Conservation (phyloP, 2,329 filamentous ascomycete genomes). For the Penicillium sp. region DNA sequence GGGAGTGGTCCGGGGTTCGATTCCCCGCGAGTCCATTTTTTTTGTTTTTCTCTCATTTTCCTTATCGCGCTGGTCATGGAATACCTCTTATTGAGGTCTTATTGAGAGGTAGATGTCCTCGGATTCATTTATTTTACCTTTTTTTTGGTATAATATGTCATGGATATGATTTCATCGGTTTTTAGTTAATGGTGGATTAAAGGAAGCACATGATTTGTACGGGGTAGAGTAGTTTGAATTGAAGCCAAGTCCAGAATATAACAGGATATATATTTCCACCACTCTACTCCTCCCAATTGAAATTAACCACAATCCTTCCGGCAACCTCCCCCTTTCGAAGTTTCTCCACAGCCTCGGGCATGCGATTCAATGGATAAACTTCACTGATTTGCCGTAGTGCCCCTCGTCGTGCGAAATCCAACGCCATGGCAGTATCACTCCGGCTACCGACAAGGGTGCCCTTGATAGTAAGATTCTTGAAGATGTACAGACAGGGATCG, state of each 20-base stretch:
- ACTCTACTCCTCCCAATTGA: slow-evolving; percentile 37
- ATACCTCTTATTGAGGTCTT: too few relatives aligned
- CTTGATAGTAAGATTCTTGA: slow-evolving; percentile 28
- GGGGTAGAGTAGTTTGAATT: background rate
- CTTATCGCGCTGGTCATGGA: too few relatives aligned
- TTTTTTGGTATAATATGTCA: too few relatives aligned
- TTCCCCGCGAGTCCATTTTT: slow-evolving; percentile 47
- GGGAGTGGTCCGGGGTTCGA: slow-evolving; percentile 49
- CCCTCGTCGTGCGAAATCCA: slow-evolving; percentile 49
- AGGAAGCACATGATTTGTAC: background rate
- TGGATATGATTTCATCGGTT: too few relatives aligned
- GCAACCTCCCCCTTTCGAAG: slow-evolving; percentile 51
- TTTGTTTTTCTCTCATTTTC: too few relatives aligned
- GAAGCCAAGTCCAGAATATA: background rate
- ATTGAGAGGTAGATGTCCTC: too few relatives aligned
- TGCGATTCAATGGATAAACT: slow-evolving; percentile 45
- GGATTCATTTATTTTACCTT: too few relatives aligned
- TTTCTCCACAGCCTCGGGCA: slow-evolving; percentile 53
- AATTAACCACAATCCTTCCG: slow-evolving; percentile 54
- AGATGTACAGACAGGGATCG: slow-evolving; percentile 26
- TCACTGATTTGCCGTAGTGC: slow-evolving; percentile 51
- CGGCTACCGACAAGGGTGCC: slow-evolving; percentile 33
- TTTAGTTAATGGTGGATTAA: background rate
- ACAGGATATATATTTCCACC: background rate
- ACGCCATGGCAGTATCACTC: slow-evolving; percentile 32